Base-by-base conservation (phyloP, 176 grass and related monocot genomes). In the Eremochloa ophiuroides region DNA sequence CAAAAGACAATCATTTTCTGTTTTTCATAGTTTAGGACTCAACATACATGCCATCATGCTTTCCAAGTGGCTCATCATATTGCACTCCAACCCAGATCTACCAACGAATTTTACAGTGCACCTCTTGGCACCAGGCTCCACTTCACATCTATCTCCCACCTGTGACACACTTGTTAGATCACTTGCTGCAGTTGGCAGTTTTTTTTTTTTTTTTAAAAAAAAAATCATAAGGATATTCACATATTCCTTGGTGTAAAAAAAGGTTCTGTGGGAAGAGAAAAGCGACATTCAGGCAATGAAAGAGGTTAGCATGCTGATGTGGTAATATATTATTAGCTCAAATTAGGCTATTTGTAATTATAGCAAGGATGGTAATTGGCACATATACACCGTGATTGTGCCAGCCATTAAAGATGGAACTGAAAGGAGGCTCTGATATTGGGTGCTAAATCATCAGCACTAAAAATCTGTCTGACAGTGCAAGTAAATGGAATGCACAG, bases 31-130 rank as follows among this genome's bases (percentile, higher is more conserved):
- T 71, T 31, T 64, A 44, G 62, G 71, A 78, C 78, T 55, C 29
- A 81, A 95, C 95, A 63, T 89, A 95, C 95, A 95, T 89, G 82
- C 95, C 95, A 79, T 98, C 90, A 6, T 98, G 92, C 22, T 98
- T 98, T 68, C 95, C 95, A 14, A 98, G 89, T 43, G 95, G 95
- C 82, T 98, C 95, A 46, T 95, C 95, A 53, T 98, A 98, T 76
- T 95, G 95, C 66, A 98, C 80, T 13, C 90, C 95, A 58, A 98
- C 75, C 92, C 95, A 98, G 82, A 93, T 86, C 46, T 91, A 78
- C 88, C 92, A 69, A 93, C 88, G 78, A 95, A 98, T 80, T 98
- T 91, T 66, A 98, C 79, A 27, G 82, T 65, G 73, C 95, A 92
- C 75, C 95, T 93, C 85, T 95, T 95, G 75, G 84, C 92, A 59